Base-by-base conservation (phyloP, 495 filamentous ascomycete genomes). In the Neurospora africana region DNA sequence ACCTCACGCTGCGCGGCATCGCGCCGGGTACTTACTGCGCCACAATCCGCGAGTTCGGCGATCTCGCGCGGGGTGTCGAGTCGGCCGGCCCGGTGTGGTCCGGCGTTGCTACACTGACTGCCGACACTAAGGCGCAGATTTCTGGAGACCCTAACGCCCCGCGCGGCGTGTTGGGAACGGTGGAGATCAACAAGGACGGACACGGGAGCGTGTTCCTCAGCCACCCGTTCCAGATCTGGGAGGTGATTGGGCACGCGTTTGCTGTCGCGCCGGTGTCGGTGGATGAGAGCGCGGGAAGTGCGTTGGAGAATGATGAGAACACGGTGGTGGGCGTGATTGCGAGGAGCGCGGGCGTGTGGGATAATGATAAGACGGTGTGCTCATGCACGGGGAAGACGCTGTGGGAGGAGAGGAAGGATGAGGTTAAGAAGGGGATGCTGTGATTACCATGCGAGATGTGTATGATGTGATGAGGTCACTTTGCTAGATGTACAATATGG, bases 371-470 rank as follows among this genome's bases (percentile, higher is more conserved):
- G 86, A 97, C 91, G 77, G 95, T 99, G 36, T 90, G 88, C 71
- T 95, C 92, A 17, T 98, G 95, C 81, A 96, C 93, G 47, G 95
- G 95, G 4, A 98, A 99, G 89, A 98, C 93, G 75, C 86, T 99
- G 39, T 99, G 95, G 95, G 91, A 98, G 81, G 95, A 99, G 85
- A 87, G 95, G 78, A 91, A 90, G 83, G 95, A 98, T 78, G 91
- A 96, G 82, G 89, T 94, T 65, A 85, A 82, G 65, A 91, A 91
- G 82, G 95, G 95, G 8, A 98, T 99, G 91, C 80, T 90, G 69
- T 96, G 77, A 87, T 69, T 21, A 15, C 27, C 3, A 33, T 17
- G 40, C 15, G 15, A 7, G 21, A 2, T 61, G 13, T 33, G 53
- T 19, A 33, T 33, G 53, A 9, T 61, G 53, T 61, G 27, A 33